Base-by-base conservation (phyloP, 352 stramenopile genomes). In the Aphanomyces astaci region DNA sequence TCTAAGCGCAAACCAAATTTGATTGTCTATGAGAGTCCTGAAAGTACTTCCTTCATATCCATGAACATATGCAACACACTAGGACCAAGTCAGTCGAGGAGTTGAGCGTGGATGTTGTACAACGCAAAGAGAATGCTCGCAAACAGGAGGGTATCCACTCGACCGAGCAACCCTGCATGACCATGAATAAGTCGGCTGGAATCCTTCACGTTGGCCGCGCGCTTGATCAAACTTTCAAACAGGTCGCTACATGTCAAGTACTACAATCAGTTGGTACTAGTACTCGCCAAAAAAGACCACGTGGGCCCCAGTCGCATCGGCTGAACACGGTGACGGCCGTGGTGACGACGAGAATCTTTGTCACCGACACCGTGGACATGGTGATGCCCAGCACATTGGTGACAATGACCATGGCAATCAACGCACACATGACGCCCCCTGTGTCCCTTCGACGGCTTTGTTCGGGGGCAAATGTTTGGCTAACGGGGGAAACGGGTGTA, bases 131-230 rank as follows among this genome's bases (percentile, higher is more conserved):
- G 79, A 3, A 90, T 63, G 22, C 73, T 78, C 1, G 82, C 79
- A 66, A 98, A 98, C 65, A 98, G 94, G 63, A 98, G 95, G 53
- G 91, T 96, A 70, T 98, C 94, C 28, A 98, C 92, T 45, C 94
- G 87, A 71, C 98, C 96, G 43, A 98, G 80, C 55, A 98, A 86
- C 36, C 96, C 96, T 33, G 94, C 96, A 72, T 98, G 94, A 66
- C 97, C 96, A 9, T 94, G 96, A 73, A 98, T 96, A 24, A 98
- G 75, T 67, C 91, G 87, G 4, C 94, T 95, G 63, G 95, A 98
- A 73, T 98, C 92, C 76, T 98, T 98, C 28, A 98, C 77, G 19
- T 86, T 88, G 2, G 93, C 93, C 71, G 97, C 94, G 39, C 94
- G 81, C 77, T 98, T 98, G 10, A 98, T 70, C 76, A 98, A 87